Percentiles rank a stretch among this genome's conserved stretches.
phyloP scores from a whole-genome alignment of 805 yeast species.

The Maudiozyma bulderi region DNA sequence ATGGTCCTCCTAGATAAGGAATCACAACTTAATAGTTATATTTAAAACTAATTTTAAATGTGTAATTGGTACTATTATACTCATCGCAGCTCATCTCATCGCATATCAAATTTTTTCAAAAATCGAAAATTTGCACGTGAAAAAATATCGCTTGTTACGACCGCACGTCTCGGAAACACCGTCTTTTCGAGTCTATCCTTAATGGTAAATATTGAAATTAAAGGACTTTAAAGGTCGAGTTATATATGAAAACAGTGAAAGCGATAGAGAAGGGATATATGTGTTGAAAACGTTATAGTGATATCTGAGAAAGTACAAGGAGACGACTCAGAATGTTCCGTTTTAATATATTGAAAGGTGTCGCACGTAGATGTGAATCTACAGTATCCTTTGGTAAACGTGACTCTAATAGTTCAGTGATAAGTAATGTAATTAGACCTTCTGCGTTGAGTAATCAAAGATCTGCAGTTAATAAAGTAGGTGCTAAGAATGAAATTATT shows the following conservation, averaged over 20 bases:
- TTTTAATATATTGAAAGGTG: not conserved
- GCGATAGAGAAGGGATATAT: too few relatives aligned
- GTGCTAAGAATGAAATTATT: constrained; percentile 1
- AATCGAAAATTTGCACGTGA: not conserved
- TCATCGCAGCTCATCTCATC: constrained; percentile 2
- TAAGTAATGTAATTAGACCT: constrained; percentile 3
- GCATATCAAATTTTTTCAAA: not conserved
- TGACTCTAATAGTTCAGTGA: not conserved
- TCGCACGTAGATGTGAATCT: not conserved
- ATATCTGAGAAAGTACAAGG: too few relatives aligned
- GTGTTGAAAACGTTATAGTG: too few relatives aligned
- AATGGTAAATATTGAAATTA: too few relatives aligned
- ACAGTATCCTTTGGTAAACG: constrained; percentile 1
- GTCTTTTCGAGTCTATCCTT: too few relatives aligned
- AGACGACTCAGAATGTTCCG: not conserved
- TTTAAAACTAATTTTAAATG: too few relatives aligned
- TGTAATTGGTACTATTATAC: too few relatives aligned
- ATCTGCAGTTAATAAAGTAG: not conserved
- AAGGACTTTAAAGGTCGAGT: too few relatives aligned
- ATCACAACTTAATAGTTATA: not conserved
- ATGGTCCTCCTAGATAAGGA: not conserved
- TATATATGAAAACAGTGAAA: too few relatives aligned
- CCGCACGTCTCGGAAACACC: too few relatives aligned
- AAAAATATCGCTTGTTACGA: not conserved
- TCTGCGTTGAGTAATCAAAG: not conserved